Base-by-base conservation (phyloP, 2,329 filamentous ascomycete genomes). In the Didymellaceae sp. region DNA sequence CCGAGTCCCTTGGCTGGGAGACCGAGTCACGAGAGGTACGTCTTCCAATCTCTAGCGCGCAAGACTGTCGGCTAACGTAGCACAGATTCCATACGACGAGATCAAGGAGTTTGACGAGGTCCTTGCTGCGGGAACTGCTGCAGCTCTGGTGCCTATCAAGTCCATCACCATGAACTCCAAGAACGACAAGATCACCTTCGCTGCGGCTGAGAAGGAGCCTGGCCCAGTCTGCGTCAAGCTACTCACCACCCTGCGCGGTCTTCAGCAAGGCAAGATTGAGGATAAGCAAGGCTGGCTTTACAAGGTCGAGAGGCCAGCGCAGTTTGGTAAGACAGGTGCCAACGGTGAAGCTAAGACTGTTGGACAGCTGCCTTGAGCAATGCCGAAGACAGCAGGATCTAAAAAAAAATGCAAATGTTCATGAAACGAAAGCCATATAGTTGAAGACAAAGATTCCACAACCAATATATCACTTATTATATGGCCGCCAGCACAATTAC, bases 121-220 rank as follows among this genome's bases (percentile, higher is more conserved):
- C 43, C 86, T 97, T 75, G 94, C 93, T 4, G 92, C 91, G 2
- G 93, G 93, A 1, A 97, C 93, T 0, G 93, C 93, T 0, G 93
- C 92, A 0, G 90, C 90, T 0, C 80, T 99, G 45, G 92, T 97
- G 3, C 93, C 93, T 1, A 94, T 97, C 74, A 88, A 88, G 55
- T 94, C 89, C 61, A 96, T 97, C 71, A 94, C 90, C 2, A 85
- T 91, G 65, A 82, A 75, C 40, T 84, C 80, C 13, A 78, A 74
- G 32, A 72, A 75, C 32, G 80, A 85, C 53, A 82, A 79, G 45
- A 83, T 86, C 65, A 70, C 71, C 6, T 87, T 84, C 62, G 71
- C 79, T 35, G 75, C 76, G 8, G 81, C 78, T 14, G 78, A 82
- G 44, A 82, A 88, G 47, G 87, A 91, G 49, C 86, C 89, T 0